Evolutionary conservation across 2,329 filamentous ascomycete species (phyloP).

Genomic region (Verticillium zaregamsianum): DNA sequence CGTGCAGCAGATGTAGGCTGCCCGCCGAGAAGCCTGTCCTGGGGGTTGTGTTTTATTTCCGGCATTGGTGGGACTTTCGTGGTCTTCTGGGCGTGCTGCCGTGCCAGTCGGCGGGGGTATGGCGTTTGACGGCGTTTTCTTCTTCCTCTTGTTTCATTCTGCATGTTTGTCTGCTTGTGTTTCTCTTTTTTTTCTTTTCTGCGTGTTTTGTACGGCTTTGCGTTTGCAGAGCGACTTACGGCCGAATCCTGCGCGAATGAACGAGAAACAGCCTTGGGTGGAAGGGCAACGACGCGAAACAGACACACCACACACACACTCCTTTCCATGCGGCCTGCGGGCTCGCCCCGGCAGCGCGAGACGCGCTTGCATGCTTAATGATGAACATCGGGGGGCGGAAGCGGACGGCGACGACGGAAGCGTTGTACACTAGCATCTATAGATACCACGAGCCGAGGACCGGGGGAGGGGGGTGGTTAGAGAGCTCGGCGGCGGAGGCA

Average conservation of each 20-base stretch:
- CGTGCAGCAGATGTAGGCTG: constrained; percentile 13
- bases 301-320: neutral
- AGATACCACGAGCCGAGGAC: constrained; percentile 10
- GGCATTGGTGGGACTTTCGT: neutral
- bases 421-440: constrained; percentile 12
- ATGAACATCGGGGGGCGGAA: neutral
- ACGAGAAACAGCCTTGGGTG: neutral
- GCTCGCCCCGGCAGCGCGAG: neutral
- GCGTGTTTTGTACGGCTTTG: neutral
- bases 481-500: neutral
- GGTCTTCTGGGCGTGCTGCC: neutral
- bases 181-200: constrained; percentile 4
- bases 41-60: neutral
- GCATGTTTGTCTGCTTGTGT: constrained; percentile 1
- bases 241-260: neutral
- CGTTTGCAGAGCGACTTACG: neutral
- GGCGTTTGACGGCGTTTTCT: neutral
- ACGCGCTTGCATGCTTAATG: neutral
- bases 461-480: neutral
- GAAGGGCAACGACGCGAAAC: neutral
- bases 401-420: neutral
- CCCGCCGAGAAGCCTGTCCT: no score
- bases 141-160: constrained; percentile 1
- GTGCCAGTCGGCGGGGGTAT: neutral
- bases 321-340: neutral